Evolutionary conservation across 768 basidiomycete genomes (phyloP).

Genomic region (Pleurotus giganteus): DNA sequence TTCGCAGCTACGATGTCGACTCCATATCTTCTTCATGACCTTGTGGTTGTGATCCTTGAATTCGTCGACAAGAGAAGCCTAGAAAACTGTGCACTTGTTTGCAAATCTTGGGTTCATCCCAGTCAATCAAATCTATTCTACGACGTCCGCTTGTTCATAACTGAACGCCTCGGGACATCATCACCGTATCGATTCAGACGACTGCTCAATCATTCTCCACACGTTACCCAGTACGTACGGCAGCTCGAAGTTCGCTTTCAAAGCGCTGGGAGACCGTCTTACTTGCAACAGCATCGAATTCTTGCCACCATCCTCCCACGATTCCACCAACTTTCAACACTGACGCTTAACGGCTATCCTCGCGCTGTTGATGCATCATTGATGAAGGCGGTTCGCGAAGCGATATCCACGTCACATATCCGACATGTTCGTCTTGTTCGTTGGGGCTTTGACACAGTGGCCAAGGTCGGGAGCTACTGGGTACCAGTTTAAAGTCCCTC

Average conservation of each 20-base stretch:
- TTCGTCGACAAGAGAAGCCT: no score
- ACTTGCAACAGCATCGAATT: not conserved
- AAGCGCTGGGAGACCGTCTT: not conserved
- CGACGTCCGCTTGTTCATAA: not conserved
- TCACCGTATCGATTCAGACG: not conserved
- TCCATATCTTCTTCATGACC: no score
- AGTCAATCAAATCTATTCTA: not conserved
- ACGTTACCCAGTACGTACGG: not conserved
- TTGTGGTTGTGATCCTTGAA: no score
- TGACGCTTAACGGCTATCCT: not conserved
- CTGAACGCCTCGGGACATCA: not conserved
- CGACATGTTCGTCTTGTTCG: not conserved
- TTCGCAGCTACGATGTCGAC: no score
- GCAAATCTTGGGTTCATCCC: not conserved
- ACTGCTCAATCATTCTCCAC: not conserved
- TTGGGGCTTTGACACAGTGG: not conserved
- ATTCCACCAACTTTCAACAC: no score
- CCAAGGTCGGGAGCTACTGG: not conserved
- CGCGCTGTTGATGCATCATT: not conserved
- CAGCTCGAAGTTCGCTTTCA: not conserved
- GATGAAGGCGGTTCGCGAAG: not conserved
- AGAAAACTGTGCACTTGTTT: not conserved
- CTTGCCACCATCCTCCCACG: no score
- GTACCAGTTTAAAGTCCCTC: not conserved
- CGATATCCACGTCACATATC: not conserved